Evolutionary conservation across 228 moss, liverwort and hornwort species (phyloP).

Genomic region (Sphagnum fallax): DNA sequence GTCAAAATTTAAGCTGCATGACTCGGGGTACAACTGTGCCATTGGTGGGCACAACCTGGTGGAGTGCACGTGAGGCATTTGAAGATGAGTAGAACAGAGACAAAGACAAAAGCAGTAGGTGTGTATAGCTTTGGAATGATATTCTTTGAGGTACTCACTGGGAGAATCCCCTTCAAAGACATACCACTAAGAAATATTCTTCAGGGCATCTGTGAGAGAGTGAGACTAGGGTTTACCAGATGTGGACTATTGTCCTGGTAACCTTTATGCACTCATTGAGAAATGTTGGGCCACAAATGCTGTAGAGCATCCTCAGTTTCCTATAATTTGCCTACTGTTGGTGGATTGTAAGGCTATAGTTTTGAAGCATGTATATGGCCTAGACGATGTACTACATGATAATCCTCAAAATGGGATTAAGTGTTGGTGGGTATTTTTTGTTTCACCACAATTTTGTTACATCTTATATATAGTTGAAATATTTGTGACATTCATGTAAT

Average conservation of each 20-base stretch:
- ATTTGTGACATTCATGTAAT: no score
- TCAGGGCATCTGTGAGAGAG: constrained; percentile 25
- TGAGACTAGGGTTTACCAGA: constrained; percentile 20
- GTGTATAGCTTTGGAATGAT: constrained; percentile 53
- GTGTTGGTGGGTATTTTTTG: no score
- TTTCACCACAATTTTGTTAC: no score
- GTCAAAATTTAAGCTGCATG: constrained; percentile 11
- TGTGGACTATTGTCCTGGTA: constrained; percentile 15
- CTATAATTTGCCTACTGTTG: constrained; percentile 36
- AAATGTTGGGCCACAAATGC: constrained; percentile 35
- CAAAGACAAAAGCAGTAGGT: constrained; percentile 26
- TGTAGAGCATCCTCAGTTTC: constrained; percentile 23
- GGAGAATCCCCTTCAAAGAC: constrained; percentile 21
- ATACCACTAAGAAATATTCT: constrained; percentile 13
- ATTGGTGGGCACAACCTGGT: constrained; percentile 2
- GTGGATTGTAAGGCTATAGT: constrained; percentile 33
- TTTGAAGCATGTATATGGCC: constrained; percentile 8
- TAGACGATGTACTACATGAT: no score
- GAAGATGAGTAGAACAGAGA: constrained; percentile 14
- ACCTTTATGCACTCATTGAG: constrained; percentile 26
- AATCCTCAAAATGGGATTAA: no score
- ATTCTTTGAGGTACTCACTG: constrained; percentile 37
- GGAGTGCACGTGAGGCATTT: constrained; percentile 5
- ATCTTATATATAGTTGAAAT: no score
- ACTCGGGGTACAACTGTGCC: neutral